Base-by-base conservation (phyloP, 2,329 filamentous ascomycete genomes). In the Fusarium proliferatum region DNA sequence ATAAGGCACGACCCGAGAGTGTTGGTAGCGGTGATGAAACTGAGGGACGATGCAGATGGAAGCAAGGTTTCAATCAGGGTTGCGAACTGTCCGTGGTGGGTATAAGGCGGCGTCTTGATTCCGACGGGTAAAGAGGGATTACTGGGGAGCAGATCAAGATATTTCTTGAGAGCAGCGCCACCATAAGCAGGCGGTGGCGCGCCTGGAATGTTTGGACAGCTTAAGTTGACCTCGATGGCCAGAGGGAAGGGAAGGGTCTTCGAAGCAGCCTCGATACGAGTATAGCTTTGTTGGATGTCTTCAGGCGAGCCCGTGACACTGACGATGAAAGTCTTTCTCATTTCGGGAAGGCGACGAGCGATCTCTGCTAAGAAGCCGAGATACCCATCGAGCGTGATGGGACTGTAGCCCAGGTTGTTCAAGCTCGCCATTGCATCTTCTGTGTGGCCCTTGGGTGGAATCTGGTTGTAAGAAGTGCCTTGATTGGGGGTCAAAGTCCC, bases 41-140 rank as follows among this genome's bases (percentile, higher is more conserved):
- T 88, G 2, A 94, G 61, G 2, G 76, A 78, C 0, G 71, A 76
- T 12, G 69, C 72, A 67, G n/a, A 77, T 69, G 13, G 74, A 73
- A 4, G 73, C 10, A 95, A 81, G 0, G 90, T 88, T 1, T 80
- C 71, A 4, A 90, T 79, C 19, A 95, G 81, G 23, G 83, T 84
- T 1, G 83, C 79, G 78, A 92, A 95, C 77, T 95, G 90, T 1
- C 86, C 88, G 1, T 87, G 82, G 77, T 94, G 89, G 0, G 93
- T 95, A 76, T 94, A 95, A 0, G 93, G 93, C 9, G 93, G 93
- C 2, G 90, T 91, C 78, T 96, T 96, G 72, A 95, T 85, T 1
- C 93, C 93, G 15, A 86, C 73, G 5, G 86, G 80, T 21, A 87
- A 69, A 11, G 12, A 59, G 10, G 85, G 81, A 6, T 79, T 70